Evolutionary conservation across 2,329 filamentous ascomycete genomes (phyloP).

Genomic region (Cladosporium phlei): DNA sequence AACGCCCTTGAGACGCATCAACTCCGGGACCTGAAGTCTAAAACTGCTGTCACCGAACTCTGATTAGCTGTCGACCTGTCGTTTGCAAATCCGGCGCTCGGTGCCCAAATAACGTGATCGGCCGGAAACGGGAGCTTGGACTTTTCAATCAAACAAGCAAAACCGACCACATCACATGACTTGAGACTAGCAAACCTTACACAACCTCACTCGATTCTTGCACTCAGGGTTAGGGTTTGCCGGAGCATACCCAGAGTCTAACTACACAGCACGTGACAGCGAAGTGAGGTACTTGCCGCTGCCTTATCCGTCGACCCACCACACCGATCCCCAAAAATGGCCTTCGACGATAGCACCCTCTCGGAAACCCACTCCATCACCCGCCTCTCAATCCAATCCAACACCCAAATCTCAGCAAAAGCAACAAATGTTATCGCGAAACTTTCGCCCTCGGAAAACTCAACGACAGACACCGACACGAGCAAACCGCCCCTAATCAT

Average conservation of each 20-base stretch:
- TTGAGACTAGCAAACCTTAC: too few species aligned
- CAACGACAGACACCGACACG: slow-evolving; percentile 8
- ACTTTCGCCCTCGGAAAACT: slow-evolving; percentile 14
- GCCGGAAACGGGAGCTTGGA: too few species aligned
- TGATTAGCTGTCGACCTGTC: not conserved
- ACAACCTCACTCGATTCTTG: too few species aligned
- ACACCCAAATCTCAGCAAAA: slow-evolving; percentile 29
- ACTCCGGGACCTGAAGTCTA: slow-evolving; percentile 9
- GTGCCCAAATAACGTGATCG: slow-evolving; percentile 7
- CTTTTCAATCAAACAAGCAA: too few species aligned
- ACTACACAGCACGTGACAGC: too few species aligned
- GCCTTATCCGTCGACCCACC: too few species aligned
- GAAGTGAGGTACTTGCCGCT: too few species aligned
- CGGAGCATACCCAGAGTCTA: too few species aligned
- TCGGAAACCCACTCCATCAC: slow-evolving; percentile 21
- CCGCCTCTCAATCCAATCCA: slow-evolving; percentile 24
- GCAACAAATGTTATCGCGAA: slow-evolving; percentile 24
- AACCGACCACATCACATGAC: not conserved
- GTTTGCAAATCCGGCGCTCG: not conserved
- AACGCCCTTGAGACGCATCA: slow-evolving; percentile 4
- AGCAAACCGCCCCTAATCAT: slow-evolving; percentile 35
- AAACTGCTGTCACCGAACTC: not conserved
- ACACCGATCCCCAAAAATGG: too few species aligned
- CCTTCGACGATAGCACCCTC: slow-evolving; percentile 19
- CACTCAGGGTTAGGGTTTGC: too few species aligned